phyloP scores from a whole-genome alignment of 75 land plant genomes.

The Picea glauca region DNA sequence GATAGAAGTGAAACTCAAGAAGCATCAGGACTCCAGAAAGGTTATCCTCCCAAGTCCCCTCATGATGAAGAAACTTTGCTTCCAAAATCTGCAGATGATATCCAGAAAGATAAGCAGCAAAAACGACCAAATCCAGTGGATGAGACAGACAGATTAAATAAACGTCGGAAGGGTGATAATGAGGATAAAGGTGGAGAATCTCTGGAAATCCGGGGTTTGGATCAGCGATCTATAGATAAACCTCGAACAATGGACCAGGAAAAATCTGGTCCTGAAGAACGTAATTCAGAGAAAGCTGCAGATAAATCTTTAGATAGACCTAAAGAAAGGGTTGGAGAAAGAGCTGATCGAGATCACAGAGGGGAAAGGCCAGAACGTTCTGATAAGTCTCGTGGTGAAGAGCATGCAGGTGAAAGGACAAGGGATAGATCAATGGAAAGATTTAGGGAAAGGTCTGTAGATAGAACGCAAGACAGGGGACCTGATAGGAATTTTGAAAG shows the following conservation, averaged over 20 bases:
- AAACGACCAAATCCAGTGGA: conserved; percentile 57
- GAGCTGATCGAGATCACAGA: conserved; percentile 68
- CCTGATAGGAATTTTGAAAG: conserved; percentile 60
- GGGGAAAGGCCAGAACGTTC: conserved; percentile 49
- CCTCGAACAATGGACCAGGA: conserved; percentile 39
- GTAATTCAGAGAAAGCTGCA: conserved; percentile 19
- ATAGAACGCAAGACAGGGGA: conserved; percentile 56
- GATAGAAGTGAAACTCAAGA: conserved; percentile 42
- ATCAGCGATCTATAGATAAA: conserved; percentile 46
- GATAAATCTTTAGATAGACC: conserved; percentile 55
- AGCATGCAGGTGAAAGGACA: conserved; percentile 40
- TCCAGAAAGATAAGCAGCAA: conserved; percentile 43
- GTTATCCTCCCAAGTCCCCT: conserved; percentile 49
- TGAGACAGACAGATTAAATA: conserved; percentile 57
- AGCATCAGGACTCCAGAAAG: conserved; percentile 17
- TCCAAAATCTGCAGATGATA: conserved; percentile 22
- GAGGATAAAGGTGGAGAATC: conserved; percentile 49
- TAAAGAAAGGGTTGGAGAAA: conserved; percentile 72
- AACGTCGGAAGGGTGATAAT: conserved; percentile 64
- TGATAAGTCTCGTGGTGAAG: conserved; percentile 63
- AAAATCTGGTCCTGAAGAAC: conserved; percentile 47
- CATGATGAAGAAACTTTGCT: conserved; percentile 37
- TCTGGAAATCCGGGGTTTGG: conserved; percentile 43
- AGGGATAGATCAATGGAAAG: conserved; percentile 83
- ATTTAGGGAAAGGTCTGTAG: conserved; percentile 77